Percentiles rank a stretch among this genome's conserved stretches.
These are phyloP conservation scores for Drechslerella dactyloides DNA, from an alignment of 2,329 filamentous ascomycete genomes.

Conservation along the genomic window DNA sequence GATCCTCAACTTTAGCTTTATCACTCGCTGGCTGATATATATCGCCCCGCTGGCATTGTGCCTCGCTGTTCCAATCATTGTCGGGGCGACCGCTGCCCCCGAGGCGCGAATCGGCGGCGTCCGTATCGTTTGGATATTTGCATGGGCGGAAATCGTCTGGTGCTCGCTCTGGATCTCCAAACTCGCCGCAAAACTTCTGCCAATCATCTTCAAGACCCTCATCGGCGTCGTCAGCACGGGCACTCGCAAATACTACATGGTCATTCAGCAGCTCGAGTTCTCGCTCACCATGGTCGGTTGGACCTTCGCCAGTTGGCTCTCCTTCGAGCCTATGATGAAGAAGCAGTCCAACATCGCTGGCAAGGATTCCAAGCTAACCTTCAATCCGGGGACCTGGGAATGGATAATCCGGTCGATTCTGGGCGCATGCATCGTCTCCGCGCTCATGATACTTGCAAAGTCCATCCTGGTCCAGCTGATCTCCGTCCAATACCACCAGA, in stretches of 20 bases:
- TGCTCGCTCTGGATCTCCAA: constrained; percentile 72
- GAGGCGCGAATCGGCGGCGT: constrained; percentile 56
- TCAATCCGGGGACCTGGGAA: constrained; percentile 58
- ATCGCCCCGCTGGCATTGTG: constrained; percentile 69
- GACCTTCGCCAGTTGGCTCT: constrained; percentile 68
- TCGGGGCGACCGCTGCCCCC: constrained; percentile 57
- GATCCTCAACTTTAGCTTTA: constrained; percentile 68
- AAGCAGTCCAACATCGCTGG: constrained; percentile 53
- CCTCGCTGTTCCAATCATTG: constrained; percentile 68
- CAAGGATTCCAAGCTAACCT: too few relatives aligned
- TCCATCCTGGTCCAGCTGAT: constrained; percentile 81
- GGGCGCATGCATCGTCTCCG: constrained; percentile 70
- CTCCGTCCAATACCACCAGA: constrained; percentile 82
- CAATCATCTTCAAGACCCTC: constrained; percentile 71
- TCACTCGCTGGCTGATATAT: constrained; percentile 73
- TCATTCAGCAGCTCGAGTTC: constrained; percentile 70
- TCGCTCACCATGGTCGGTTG: constrained; percentile 73
- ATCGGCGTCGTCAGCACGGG: constrained; percentile 73
- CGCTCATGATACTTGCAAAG: constrained; percentile 75
- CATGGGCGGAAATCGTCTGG: constrained; percentile 71
- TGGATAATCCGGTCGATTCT: constrained; percentile 68
- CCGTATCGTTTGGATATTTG: constrained; percentile 68
- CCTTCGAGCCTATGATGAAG: constrained; percentile 62
- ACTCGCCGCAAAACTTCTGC: constrained; percentile 67
- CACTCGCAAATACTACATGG: constrained; percentile 72